Percentiles rank a stretch among this genome's conserved stretches.
Conservation (phyloP, 306 rosid species). For the Begonia loranthoides region DNA sequence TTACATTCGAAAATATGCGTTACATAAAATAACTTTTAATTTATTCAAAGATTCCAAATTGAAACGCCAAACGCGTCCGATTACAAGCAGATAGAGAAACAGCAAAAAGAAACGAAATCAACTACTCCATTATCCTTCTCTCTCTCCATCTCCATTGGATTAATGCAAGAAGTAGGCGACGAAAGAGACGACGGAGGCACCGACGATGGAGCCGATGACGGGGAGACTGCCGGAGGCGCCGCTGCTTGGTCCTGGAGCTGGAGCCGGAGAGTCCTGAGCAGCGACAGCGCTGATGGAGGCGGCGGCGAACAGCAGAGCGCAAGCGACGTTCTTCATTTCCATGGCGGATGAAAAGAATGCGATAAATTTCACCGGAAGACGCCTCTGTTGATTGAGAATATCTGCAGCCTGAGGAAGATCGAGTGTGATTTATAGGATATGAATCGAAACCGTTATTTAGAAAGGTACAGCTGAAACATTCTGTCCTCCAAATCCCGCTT, state of each 20-base stretch:
- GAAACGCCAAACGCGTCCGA: no score
- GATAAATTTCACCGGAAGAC: slow-evolving; percentile 4
- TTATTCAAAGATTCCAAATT: no score
- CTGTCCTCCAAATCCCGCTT: no score
- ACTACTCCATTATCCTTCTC: background rate
- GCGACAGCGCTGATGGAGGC: slow-evolving; percentile 25
- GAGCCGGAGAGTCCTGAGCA: slow-evolving; percentile 21
- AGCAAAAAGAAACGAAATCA: no score
- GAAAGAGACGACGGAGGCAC: slow-evolving; percentile 32
- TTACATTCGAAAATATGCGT: no score
- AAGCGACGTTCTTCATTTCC: slow-evolving; percentile 45
- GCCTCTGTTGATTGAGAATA: background rate
- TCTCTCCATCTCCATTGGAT: background rate
- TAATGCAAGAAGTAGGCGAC: slow-evolving; percentile 31
- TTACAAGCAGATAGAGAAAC: no score
- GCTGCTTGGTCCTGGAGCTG: slow-evolving; percentile 18
- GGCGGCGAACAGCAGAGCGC: slow-evolving; percentile 19
- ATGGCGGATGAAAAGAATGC: slow-evolving; percentile 7
- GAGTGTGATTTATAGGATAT: slow-evolving; percentile 7
- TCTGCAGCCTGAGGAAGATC: background rate
- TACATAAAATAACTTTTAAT: no score
- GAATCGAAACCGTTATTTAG: no score
- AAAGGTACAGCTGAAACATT: no score
- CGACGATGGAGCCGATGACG: slow-evolving; percentile 21
- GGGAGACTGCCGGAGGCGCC: slow-evolving; percentile 15